Evolutionary conservation across 495 filamentous ascomycete genomes (phyloP).

Genomic region (Aspergillus incahuasiensis): DNA sequence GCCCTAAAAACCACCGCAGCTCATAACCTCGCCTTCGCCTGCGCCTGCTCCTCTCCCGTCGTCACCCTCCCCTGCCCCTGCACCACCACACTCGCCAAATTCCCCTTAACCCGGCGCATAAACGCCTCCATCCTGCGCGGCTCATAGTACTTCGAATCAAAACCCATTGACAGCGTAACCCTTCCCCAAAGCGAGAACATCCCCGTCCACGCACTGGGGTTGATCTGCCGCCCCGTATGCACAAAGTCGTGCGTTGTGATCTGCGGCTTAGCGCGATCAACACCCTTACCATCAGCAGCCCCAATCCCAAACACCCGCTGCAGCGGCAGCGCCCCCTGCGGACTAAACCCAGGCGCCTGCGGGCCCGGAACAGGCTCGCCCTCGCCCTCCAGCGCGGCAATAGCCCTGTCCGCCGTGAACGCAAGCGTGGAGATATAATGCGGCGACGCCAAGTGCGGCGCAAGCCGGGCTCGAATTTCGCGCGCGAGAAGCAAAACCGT

Average conservation of each 20-base stretch:
- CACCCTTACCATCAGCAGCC: no score
- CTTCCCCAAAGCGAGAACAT: background rate
- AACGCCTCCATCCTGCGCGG: background rate
- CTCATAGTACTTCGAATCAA: background rate
- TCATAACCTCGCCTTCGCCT: background rate
- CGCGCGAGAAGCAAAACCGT: background rate
- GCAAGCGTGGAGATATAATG: background rate
- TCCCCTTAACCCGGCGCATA: background rate
- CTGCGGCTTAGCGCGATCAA: no score
- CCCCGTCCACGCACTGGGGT: background rate
- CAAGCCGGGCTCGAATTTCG: background rate
- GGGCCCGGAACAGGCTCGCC: background rate
- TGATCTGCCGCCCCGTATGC: background rate
- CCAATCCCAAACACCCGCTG: no score
- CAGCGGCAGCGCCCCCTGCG: background rate
- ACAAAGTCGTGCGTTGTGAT: background rate
- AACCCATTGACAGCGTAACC: background rate
- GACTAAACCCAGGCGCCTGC: background rate
- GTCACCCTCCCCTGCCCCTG: no score
- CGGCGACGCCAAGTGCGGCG: background rate
- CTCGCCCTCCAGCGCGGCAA: background rate
- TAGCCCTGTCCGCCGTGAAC: background rate
- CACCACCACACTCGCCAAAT: background rate
- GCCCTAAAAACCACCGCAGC: no score
- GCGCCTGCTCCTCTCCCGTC: background rate